Base-by-base conservation (phyloP, 352 stramenopile species). In the Pythium periplocum region DNA sequence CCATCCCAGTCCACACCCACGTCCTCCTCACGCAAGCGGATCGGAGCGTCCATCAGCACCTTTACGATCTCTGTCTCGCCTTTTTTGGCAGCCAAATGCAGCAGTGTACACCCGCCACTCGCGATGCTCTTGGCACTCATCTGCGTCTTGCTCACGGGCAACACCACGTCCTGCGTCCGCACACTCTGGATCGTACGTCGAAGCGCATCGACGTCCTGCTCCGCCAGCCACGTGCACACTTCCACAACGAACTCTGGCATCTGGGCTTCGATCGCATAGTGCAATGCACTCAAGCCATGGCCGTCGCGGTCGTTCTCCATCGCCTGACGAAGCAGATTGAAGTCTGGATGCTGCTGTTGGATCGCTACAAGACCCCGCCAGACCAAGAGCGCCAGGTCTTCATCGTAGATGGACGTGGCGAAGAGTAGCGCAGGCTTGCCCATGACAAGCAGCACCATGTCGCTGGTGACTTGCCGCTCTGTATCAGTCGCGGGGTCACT, bases 381-480 rank as follows among this genome's bases (percentile, higher is more conserved):
- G 59, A 91, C 71, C 36, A 85, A 53, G 34, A 73, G 45, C 35
- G 79, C 75, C 36, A 94, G 66, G 37, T 90, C 75, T 55, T 94
- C 83, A 57, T 94, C 83, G 57, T 94, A 94, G 50, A 94, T 86
- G 42, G 83, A 90, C 5, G 83, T 69, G 36, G 82, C 79, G 48
- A 92, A 94, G 12, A 90, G 61, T 35, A 94, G 67, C 46, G 79
- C 77, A 0, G 79, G 79, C 56, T 94, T 90, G 26, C 83, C 83
- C 73, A 93, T 77, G 31, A 83, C 83, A 9, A 71, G 67, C 32
- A 91, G 56, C 55, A 83, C 33, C 64, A 69, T 64, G 9, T 60
- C 42, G 33, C 45, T 40, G 5, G 43, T 31, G 6, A 5, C 39
- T 11, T 45, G 32, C 1, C 35, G 17, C 2, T 38, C 33, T 3